Evolutionary conservation across 371 early-diverging fungal species (phyloP).

Genomic region (Lichtheimia ramosa): DNA sequence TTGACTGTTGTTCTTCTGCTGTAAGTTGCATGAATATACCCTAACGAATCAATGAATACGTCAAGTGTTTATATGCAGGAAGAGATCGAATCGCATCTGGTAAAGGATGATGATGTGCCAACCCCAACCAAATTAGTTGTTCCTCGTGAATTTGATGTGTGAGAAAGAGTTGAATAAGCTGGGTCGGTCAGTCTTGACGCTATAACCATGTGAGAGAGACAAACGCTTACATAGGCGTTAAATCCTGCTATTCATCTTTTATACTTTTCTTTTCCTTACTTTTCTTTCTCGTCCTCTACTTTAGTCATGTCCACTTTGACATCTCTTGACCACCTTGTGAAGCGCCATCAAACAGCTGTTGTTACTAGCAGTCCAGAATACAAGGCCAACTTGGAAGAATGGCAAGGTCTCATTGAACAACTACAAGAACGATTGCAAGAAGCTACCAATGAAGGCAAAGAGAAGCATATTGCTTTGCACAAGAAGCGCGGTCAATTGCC

Average conservation of each 20-base stretch:
- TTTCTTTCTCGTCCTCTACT: slow-evolving; percentile 1
- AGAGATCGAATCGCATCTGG: too few species aligned
- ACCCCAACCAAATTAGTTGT: neutral
- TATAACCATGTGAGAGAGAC: neutral
- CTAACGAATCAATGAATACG: too few species aligned
- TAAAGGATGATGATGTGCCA: neutral
- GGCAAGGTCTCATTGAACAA: slow-evolving; percentile 53
- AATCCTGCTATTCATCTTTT: too few species aligned
- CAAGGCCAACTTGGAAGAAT: slow-evolving; percentile 59
- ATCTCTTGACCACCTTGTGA: slow-evolving; percentile 37
- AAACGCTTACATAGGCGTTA: too few species aligned
- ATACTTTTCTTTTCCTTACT: neutral
- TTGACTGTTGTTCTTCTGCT: too few species aligned
- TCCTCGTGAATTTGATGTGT: slow-evolving; percentile 2
- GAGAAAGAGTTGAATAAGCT: neutral
- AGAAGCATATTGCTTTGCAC: slow-evolving; percentile 58
- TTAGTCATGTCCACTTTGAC: slow-evolving; percentile 35
- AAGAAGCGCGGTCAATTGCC: slow-evolving; percentile 65
- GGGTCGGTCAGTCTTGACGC: neutral
- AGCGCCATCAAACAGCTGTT: slow-evolving; percentile 31
- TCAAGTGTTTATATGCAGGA: too few species aligned
- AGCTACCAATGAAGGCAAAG: slow-evolving; percentile 61
- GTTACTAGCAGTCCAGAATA: slow-evolving; percentile 50
- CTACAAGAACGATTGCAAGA: slow-evolving; percentile 57
- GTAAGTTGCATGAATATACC: too few species aligned